phyloP scores from a whole-genome alignment of 2,329 filamentous ascomycete genomes.

The Ceratocystis destructans region DNA sequence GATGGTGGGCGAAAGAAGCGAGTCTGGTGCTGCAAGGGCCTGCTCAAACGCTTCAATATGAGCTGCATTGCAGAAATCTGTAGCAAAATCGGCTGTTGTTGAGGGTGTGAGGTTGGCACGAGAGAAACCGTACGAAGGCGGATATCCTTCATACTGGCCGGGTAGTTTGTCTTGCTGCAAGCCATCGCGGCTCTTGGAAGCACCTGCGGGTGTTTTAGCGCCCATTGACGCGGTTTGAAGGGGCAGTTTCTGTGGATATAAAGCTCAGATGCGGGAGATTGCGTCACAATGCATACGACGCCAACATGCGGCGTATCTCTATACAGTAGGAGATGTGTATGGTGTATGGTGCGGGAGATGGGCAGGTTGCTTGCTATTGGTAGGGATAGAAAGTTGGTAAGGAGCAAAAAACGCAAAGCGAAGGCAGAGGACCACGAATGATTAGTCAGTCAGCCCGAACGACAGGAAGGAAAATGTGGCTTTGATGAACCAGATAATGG shows the following conservation, averaged over 20 bases:
- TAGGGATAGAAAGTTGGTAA: not conserved
- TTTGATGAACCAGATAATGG: not conserved
- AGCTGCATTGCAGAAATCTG: constrained; percentile 58
- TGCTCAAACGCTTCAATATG: constrained; percentile 67
- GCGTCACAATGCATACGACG: not conserved
- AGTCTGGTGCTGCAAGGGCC: constrained; percentile 71
- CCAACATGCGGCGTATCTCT: not conserved
- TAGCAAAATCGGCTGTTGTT: constrained; percentile 63
- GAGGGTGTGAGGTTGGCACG: constrained; percentile 52
- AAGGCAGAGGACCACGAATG: not conserved
- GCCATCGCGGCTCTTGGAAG: not conserved
- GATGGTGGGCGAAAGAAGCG: constrained; percentile 46
- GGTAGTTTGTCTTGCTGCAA: not conserved
- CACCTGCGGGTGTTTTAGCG: not conserved
- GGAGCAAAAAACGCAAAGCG: not conserved
- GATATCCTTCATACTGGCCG: constrained; percentile 3
- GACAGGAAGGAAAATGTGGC: not conserved
- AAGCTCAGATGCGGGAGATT: not conserved
- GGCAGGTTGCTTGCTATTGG: not conserved
- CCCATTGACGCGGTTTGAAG: not conserved
- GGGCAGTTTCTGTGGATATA: constrained; percentile 7
- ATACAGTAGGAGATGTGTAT: not conserved
- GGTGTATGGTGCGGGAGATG: not conserved
- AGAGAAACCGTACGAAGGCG: constrained; percentile 41
- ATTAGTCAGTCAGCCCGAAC: not conserved